These are phyloP conservation scores for Cairneyella variabilis DNA, from an alignment of 495 filamentous ascomycete genomes.

Conservation along the genomic window DNA sequence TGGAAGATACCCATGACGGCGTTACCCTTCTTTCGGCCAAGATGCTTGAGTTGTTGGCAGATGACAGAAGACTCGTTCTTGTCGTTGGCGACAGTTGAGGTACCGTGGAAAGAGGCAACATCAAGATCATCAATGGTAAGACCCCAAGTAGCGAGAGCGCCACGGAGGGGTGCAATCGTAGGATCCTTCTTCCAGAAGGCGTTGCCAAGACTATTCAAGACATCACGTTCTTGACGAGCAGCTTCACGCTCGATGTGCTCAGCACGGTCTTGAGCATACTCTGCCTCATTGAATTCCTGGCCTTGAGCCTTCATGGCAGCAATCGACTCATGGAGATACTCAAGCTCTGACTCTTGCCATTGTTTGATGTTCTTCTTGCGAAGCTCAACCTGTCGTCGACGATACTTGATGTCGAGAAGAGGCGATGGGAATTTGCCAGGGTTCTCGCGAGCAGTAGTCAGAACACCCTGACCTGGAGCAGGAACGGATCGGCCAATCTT, in stretches of 20 bases:
- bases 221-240: conserved; percentile 84
- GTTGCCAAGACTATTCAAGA: conserved; percentile 86
- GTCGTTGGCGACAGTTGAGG: conserved; percentile 96
- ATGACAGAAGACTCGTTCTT: conserved; percentile 99
- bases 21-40: conserved; percentile 94
- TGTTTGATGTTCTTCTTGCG: conserved; percentile 87
- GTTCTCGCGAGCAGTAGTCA: conserved; percentile 94
- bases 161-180: conserved; percentile 89
- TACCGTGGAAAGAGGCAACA: conserved; percentile 98
- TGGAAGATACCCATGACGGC: conserved; percentile 97
- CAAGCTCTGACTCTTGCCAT: conserved; percentile 91
- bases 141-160: conserved; percentile 94
- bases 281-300: conserved; percentile 66
- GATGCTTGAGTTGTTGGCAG: conserved; percentile 92
- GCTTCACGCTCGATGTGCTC: conserved; percentile 88
- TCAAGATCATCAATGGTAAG: conserved; percentile 94
- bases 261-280: conserved; percentile 83
- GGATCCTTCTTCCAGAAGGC: conserved; percentile 97
- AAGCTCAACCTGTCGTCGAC: conserved; percentile 88
- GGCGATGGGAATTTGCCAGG: conserved; percentile 89
- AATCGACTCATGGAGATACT: conserved; percentile 89
- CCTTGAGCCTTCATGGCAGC: conserved; percentile 84
- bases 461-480: conserved; percentile 91
- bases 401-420: conserved; percentile 93
- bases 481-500: conserved; percentile 98